Evolutionary conservation across 768 basidiomycete genomes (phyloP), one percentile per base, ranked within the genome.

Genomic region (Trametes villosa): DNA sequence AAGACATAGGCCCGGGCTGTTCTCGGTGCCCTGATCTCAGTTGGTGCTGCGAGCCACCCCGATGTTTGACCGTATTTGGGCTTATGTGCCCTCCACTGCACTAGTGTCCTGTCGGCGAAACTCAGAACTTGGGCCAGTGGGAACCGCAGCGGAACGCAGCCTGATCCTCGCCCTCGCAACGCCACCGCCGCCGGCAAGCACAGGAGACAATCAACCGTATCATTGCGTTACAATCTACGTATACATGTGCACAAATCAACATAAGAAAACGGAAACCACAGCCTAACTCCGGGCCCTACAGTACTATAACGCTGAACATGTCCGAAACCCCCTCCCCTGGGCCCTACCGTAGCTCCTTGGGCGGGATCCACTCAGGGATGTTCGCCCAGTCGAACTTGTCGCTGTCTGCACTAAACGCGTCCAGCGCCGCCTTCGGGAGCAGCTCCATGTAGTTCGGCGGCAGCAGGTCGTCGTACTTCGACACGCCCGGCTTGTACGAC

Each of bases 291-390:
- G 33, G 8, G 33, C 33, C 33, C 8, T 7, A 34, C 8, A 34
- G 13, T 7, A 34, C 13, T 15, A 38, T 38, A 11, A 38, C 13
- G 13, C 33, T 34, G 13, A 7, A 34, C 8, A 34, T 7, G 33
- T 34, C 33, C 33, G 8, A 34, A 7, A 7, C 33, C 33, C 33
- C 8, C 5, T 4, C 24, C 7, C 24, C 15, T 9, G 4, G 13
- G 13, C 24, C 6, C 50, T 62, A 72, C 51, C 71, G 53, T 59
- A 86, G 68, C 67, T 85, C 83, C 53, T 82, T 65, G 9, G 89
- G 91, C 38, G 90, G 91, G 57, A 87, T 77, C 85, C 86, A 91
- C 59, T 89, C 88, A 1, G 90, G 90, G 47, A 92, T 79, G 60
- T 81, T 81, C 70, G 86, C 84, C 79, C 83, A 88, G 67, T 84